Conservation (phyloP, 352 stramenopile species). For the Phytophthora fragariae region DNA sequence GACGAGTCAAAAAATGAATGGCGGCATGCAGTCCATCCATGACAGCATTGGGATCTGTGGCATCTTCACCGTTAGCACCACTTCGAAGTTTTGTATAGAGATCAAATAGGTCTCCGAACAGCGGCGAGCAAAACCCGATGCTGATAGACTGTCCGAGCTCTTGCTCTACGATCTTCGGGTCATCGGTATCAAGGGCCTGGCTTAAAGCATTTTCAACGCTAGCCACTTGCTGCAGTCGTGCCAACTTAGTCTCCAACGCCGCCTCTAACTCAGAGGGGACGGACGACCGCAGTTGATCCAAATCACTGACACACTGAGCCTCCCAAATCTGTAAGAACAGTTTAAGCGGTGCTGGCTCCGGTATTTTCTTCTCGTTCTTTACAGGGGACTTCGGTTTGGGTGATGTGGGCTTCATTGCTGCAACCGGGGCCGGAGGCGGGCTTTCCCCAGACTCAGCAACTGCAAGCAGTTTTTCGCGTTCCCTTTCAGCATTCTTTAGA, state of each 20-base stretch:
- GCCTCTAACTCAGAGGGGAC: slow-evolving; percentile 35
- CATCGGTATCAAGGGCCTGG: slow-evolving; percentile 38
- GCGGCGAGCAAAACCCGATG: slow-evolving; percentile 60
- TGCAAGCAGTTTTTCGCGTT: slow-evolving; percentile 67
- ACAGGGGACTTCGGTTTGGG: slow-evolving; percentile 16
- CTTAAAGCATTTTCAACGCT: slow-evolving; percentile 49
- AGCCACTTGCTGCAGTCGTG: slow-evolving; percentile 53
- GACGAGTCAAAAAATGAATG: slow-evolving; percentile 63
- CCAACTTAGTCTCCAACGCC: slow-evolving; percentile 53
- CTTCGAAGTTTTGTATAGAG: slow-evolving; percentile 45
- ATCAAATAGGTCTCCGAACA: slow-evolving; percentile 62
- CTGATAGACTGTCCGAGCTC: slow-evolving; percentile 62
- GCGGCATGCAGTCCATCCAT: slow-evolving; percentile 59
- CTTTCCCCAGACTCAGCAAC: slow-evolving; percentile 13
- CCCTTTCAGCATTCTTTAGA: slow-evolving; percentile 76
- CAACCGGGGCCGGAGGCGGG: slow-evolving; percentile 8
- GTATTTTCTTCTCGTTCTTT: slow-evolving; percentile 27
- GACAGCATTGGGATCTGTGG: slow-evolving; percentile 12
- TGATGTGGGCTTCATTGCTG: slow-evolving; percentile 2
- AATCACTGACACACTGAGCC: slow-evolving; percentile 27
- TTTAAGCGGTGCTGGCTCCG: slow-evolving; percentile 28
- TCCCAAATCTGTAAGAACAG: slow-evolving; percentile 59
- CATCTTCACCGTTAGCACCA: slow-evolving; percentile 20
- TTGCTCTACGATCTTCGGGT: slow-evolving; percentile 55
- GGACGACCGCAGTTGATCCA: slow-evolving; percentile 34